Conservation (phyloP, 257 asterid species). For the Vinca minor region DNA sequence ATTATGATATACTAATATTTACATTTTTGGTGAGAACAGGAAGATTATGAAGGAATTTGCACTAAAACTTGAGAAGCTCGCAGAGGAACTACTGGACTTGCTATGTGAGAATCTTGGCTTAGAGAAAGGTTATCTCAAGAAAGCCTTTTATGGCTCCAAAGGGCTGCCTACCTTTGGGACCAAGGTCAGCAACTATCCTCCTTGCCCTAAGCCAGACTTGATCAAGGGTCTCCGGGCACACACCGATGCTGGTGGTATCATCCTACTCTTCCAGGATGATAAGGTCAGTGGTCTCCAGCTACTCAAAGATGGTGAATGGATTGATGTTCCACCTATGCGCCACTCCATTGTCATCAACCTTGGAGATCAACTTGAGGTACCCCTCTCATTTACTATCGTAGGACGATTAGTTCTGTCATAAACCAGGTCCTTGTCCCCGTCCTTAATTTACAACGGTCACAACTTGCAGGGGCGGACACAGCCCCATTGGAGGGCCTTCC, state of each 20-base stretch:
- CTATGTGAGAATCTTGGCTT: slow-evolving; percentile 67
- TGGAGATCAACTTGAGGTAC: slow-evolving; percentile 66
- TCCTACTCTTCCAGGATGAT: slow-evolving; percentile 68
- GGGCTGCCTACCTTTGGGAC: slow-evolving; percentile 69
- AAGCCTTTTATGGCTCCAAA: slow-evolving; percentile 52
- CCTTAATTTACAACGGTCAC: no score
- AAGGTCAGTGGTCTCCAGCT: slow-evolving; percentile 73
- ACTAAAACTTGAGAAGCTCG: slow-evolving; percentile 44
- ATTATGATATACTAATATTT: no score
- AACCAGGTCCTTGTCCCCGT: no score
- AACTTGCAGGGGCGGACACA: no score
- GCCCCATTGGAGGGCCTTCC: no score
- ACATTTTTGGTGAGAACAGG: slow-evolving; percentile 24
- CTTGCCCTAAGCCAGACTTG: slow-evolving; percentile 62
- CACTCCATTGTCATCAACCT: slow-evolving; percentile 64
- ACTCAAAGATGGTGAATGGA: slow-evolving; percentile 58
- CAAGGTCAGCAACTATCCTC: slow-evolving; percentile 67
- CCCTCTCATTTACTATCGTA: no score
- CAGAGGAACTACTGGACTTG: slow-evolving; percentile 57
- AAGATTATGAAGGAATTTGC: slow-evolving; percentile 58
- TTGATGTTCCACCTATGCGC: slow-evolving; percentile 67
- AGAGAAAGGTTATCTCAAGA: slow-evolving; percentile 59
- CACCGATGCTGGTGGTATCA: slow-evolving; percentile 73
- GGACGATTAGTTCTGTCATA: no score
- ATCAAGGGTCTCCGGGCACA: slow-evolving; percentile 74